These are phyloP conservation scores for Malassezia sympodialis DNA, from an alignment of 1,284 basidiomycete species.

Conservation along the genomic window DNA sequence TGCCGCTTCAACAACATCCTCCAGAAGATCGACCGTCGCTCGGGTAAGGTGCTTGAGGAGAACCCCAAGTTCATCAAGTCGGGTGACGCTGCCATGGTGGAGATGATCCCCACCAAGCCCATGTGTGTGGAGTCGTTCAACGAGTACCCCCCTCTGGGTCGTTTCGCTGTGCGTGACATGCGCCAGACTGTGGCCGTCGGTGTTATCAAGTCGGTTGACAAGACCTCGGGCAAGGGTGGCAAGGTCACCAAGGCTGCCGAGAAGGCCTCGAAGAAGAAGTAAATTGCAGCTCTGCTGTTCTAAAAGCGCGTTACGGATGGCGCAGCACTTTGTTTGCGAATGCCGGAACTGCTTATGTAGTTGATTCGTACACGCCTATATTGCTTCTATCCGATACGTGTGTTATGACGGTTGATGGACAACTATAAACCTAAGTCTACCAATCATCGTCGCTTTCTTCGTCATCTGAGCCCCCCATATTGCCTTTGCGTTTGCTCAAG, in stretches of 20 bases:
- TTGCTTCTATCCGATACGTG: conserved; percentile 3
- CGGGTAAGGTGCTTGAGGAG: conserved; percentile 81
- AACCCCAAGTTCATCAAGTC: conserved; percentile 74
- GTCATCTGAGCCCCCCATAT: conserved; percentile 78
- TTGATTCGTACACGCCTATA: conserved; percentile 5
- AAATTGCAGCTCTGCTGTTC: conserved; percentile 20
- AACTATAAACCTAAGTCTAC: no score
- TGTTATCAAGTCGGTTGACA: conserved; percentile 65
- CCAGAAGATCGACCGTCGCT: conserved; percentile 94
- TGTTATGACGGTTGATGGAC: no score
- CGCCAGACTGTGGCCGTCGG: conserved; percentile 61
- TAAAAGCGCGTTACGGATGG: conserved; percentile 8
- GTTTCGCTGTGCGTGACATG: conserved; percentile 64
- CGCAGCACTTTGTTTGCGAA: not conserved
- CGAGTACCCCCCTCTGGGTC: conserved; percentile 97
- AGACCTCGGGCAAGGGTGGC: conserved; percentile 31
- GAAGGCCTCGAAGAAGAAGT: conserved; percentile 59
- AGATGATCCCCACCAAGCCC: conserved; percentile 90
- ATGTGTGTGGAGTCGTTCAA: conserved; percentile 97
- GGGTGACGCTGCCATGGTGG: conserved; percentile 73
- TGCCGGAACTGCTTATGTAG: not conserved
- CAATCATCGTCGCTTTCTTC: conserved; percentile 58
- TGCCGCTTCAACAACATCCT: conserved; percentile 98
- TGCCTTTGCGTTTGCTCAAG: conserved; percentile 68
- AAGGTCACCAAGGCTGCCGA: conserved; percentile 86